Evolutionary conservation across 331 rosid genomes (phyloP).

Genomic region (Malus hybrid): DNA sequence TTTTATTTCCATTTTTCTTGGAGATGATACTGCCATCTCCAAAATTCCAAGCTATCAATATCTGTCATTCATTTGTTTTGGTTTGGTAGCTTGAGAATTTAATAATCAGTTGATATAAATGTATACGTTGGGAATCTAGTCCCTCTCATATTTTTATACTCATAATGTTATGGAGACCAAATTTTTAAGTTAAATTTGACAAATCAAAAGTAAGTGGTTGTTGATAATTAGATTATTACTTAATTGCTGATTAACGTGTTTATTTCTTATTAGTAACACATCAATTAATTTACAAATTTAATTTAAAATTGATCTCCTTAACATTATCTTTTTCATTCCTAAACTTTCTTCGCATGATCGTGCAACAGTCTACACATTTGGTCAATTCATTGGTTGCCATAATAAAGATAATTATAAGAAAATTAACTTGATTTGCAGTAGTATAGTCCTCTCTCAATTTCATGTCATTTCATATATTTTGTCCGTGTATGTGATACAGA

Average conservation of each 20-base stretch:
- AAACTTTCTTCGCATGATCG: background rate
- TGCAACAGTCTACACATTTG: background rate
- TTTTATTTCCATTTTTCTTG: conserved; percentile 21
- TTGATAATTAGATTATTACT: too few relatives aligned
- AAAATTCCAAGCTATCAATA: background rate
- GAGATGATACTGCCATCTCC: conserved; percentile 26
- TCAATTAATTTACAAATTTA: too few relatives aligned
- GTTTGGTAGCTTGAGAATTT: conserved; percentile 4
- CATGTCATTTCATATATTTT: background rate
- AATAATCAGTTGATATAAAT: background rate
- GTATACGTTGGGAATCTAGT: background rate
- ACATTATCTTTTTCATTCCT: too few relatives aligned
- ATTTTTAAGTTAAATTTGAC: too few relatives aligned
- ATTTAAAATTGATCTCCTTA: too few relatives aligned
- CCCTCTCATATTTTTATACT: background rate
- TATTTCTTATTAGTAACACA: too few relatives aligned
- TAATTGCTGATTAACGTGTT: too few relatives aligned
- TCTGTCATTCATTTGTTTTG: conserved; percentile 17
- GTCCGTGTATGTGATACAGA: background rate
- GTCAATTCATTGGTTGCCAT: background rate
- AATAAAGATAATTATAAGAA: background rate
- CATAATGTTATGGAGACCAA: too few relatives aligned
- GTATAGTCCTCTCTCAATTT: background rate
- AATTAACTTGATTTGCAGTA: background rate
- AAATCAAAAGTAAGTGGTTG: too few relatives aligned